A percentile compares a stretch with the other conserved stretches of the same genome.
Evolutionary conservation across 768 basidiomycete genomes (phyloP).

Genomic region (Punctularia strigosozonata): DNA sequence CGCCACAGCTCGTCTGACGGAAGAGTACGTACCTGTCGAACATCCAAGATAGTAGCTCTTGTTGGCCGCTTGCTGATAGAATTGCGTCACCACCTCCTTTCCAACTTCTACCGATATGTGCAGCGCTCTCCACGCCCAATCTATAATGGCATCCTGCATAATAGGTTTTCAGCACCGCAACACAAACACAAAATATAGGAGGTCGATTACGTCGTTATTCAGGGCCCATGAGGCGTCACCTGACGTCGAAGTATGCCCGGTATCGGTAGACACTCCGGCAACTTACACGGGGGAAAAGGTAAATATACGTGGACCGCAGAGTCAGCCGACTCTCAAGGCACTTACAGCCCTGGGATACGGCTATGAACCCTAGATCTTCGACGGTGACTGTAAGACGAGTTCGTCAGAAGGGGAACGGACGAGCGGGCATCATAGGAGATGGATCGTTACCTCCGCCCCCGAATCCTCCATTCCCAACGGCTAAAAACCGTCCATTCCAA

Average conservation of each 20-base stretch:
- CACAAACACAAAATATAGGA: too few relatives aligned
- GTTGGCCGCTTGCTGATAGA: slow-evolving; percentile 11
- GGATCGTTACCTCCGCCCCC: slow-evolving; percentile 14
- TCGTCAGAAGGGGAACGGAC: too few relatives aligned
- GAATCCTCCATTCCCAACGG: slow-evolving; percentile 17
- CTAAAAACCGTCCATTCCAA: slow-evolving; percentile 18
- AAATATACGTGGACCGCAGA: neutral
- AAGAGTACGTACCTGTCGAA: slow-evolving; percentile 12
- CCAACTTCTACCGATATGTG: slow-evolving; percentile 16
- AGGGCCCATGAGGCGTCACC: slow-evolving; percentile 12
- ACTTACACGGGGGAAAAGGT: slow-evolving; percentile 3
- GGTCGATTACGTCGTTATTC: slow-evolving; percentile 10
- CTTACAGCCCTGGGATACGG: slow-evolving; percentile 14
- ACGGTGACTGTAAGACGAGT: slow-evolving; percentile 8
- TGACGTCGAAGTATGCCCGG: slow-evolving; percentile 9
- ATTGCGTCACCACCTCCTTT: slow-evolving; percentile 16
- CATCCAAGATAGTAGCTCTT: slow-evolving; percentile 20
- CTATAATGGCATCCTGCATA: slow-evolving; percentile 15
- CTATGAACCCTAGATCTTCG: slow-evolving; percentile 12
- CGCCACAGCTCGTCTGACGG: too few relatives aligned
- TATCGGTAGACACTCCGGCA: slow-evolving; percentile 15
- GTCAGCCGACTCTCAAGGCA: too few relatives aligned
- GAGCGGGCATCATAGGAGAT: neutral
- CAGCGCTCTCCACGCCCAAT: slow-evolving; percentile 17
- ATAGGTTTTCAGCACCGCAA: neutral